Evolutionary conservation across 805 yeast genomes (phyloP).

Genomic region (Saturnispora saitoi): DNA sequence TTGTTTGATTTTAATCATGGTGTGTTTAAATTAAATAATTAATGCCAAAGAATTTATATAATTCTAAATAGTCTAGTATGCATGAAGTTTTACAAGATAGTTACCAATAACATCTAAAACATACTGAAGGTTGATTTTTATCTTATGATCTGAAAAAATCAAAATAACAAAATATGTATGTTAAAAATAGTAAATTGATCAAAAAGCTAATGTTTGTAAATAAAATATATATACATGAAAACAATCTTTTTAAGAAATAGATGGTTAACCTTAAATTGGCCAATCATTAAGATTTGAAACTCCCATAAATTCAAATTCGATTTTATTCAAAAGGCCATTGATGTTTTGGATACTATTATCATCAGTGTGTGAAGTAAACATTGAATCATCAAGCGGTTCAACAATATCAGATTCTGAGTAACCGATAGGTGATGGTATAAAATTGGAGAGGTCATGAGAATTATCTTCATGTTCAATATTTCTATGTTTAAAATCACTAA

Average conservation of each 20-base stretch:
- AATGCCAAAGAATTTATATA: too few relatives aligned
- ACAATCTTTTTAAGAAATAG: background rate
- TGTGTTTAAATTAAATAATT: too few relatives aligned
- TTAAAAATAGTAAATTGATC: too few relatives aligned
- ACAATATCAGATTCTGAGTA: conserved; percentile 15
- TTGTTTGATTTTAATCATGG: too few relatives aligned
- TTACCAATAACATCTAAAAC: too few relatives aligned
- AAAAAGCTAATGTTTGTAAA: too few relatives aligned
- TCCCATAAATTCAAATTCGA: conserved; percentile 7
- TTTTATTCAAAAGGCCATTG: conserved; percentile 8
- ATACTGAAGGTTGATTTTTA: too few relatives aligned
- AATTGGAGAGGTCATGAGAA: background rate
- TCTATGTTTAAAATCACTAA: conserved; percentile 8
- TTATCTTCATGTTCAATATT: background rate
- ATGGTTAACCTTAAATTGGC: conserved; percentile 4
- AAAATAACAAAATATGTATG: too few relatives aligned
- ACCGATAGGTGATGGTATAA: conserved; percentile 28
- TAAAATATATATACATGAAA: too few relatives aligned
- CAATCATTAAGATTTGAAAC: conserved; percentile 20
- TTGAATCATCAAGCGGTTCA: background rate
- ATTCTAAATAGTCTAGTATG: too few relatives aligned
- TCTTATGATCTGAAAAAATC: too few relatives aligned
- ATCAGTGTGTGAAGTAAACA: background rate
- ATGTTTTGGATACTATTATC: conserved; percentile 5
- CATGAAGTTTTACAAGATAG: too few relatives aligned